These are phyloP conservation scores for Quercus agrifolia DNA, from an alignment of 306 rosid genomes.

Conservation along the genomic window DNA sequence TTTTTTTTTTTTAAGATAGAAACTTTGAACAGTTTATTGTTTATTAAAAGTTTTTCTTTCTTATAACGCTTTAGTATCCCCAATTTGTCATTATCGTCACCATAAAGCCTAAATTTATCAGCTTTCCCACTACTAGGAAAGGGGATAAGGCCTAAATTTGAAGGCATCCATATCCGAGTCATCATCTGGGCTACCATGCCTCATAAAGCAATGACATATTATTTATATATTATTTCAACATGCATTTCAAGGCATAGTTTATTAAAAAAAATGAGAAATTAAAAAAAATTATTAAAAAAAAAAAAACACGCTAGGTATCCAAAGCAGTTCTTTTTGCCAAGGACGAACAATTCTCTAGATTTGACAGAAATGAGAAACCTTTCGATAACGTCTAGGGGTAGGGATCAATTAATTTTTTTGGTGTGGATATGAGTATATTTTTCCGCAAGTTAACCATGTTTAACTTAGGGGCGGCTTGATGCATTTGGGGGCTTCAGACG, in stretches of 20 bases:
- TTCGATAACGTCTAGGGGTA: not conserved
- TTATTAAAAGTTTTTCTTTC: not conserved
- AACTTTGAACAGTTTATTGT: not conserved
- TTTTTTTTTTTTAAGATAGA: too few relatives aligned
- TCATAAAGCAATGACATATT: constrained; percentile 64
- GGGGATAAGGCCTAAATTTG: constrained; percentile 71
- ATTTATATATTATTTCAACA: constrained; percentile 40
- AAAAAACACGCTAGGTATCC: not conserved
- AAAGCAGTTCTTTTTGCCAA: not conserved
- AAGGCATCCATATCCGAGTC: constrained; percentile 64
- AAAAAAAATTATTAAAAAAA: not conserved
- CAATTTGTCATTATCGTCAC: constrained; percentile 38
- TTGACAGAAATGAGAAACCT: not conserved
- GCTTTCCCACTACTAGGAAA: constrained; percentile 38
- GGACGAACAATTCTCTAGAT: not conserved
- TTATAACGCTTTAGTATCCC: not conserved
- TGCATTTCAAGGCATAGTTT: not conserved
- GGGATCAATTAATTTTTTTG: not conserved
- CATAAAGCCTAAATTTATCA: constrained; percentile 48
- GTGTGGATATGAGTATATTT: not conserved
- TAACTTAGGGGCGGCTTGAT: not conserved
- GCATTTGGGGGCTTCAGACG: too few relatives aligned
- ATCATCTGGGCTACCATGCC: constrained; percentile 57
- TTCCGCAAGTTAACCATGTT: not conserved
- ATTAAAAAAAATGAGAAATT: not conserved